Percentiles rank a stretch among this genome's conserved stretches.
phyloP scores from a whole-genome alignment of 2,329 filamentous ascomycete genomes.

The Calonectria crousiana region DNA sequence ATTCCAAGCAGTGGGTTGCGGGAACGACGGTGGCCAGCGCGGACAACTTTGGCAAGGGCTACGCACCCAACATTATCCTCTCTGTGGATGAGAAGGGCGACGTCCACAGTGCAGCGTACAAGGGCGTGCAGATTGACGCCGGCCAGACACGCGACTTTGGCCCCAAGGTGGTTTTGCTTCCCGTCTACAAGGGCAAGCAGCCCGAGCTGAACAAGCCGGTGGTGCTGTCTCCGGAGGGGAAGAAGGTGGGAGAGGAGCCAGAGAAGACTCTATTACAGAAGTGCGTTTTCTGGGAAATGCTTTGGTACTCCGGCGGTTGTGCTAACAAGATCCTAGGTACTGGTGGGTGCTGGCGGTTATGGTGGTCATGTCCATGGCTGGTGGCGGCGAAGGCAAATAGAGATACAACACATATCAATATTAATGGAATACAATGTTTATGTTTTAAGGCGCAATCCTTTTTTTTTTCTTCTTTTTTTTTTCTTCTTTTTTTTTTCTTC shows the following conservation, averaged over 20 bases:
- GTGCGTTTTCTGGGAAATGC: slow-evolving; percentile 56
- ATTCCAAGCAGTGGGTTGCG: slow-evolving; percentile 61
- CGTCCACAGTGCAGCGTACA: slow-evolving; percentile 63
- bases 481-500: too few species aligned
- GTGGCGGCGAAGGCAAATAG: slow-evolving; percentile 65
- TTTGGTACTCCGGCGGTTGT: not conserved
- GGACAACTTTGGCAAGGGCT: slow-evolving; percentile 72
- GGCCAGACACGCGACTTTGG: slow-evolving; percentile 75
- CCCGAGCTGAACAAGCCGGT: slow-evolving; percentile 74
- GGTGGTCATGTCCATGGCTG: slow-evolving; percentile 64
- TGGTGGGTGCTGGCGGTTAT: slow-evolving; percentile 74
- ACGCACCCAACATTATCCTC: slow-evolving; percentile 67
- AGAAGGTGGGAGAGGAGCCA: slow-evolving; percentile 64
- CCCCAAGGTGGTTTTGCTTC: slow-evolving; percentile 66
- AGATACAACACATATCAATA: slow-evolving; percentile 30
- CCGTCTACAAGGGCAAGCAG: slow-evolving; percentile 62
- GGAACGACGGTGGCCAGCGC: slow-evolving; percentile 67
- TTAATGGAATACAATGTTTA: slow-evolving; percentile 14
- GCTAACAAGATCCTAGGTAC: slow-evolving; percentile 64
- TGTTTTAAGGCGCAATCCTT: not conserved
- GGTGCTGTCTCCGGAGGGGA: slow-evolving; percentile 71
- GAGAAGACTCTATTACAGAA: slow-evolving; percentile 77
- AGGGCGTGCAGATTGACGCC: slow-evolving; percentile 72
- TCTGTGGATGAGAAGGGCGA: slow-evolving; percentile 59
- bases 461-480: too few species aligned